Base-by-base conservation (phyloP, 176 grass and related monocot genomes). In the Stipa capillata region DNA sequence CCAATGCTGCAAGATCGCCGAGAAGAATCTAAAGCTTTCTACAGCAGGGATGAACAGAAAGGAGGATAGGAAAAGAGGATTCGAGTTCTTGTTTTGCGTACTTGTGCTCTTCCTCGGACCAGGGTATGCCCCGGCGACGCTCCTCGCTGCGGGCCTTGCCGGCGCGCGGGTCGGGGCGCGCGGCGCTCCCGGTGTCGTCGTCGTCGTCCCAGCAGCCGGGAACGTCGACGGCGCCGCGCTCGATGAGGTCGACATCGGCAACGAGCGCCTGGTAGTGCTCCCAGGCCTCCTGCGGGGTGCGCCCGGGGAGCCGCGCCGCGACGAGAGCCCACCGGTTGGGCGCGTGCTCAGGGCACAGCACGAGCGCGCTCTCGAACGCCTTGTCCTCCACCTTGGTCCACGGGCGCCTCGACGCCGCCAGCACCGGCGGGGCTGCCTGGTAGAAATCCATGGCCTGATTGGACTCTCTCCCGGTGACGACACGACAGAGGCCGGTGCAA, bases 321-420 rank as follows among this genome's bases (percentile, higher is more conserved):
- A 99, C 86, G 72, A 70, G 53, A 17, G 17, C 50, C 97, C 97
- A 96, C 24, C 97, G 83, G 45, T 93, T 47, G n/a, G 82, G 86
- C 28, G 55, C 73, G 17, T 78, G 23, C 44, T 99, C 92, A 39
- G 92, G 92, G 60, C 73, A 93, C 49, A 52, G 0, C 64, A 93
- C 82, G 65, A 99, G 76, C 71, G 92, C 92, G 29, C 54, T 84
- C 87, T 99, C 97, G 85, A 99, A 96, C 79, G 63, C 33, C 88
- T 99, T 99, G 87, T 99, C 92, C 84, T 99, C 97, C 40, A 31
- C 51, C 85, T 85, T 86, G 65, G 70, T 89, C 97, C 97, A 99
- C 42, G 73, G 83, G 61, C 51, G 32, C 20, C 35, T 27, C 35
- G 35, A 35, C 69, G 14, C 11, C 32, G 8, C 7, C 8, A n/a